These are phyloP conservation scores for Leccinum arenicola DNA, from an alignment of 768 basidiomycete species.

Conservation along the genomic window DNA sequence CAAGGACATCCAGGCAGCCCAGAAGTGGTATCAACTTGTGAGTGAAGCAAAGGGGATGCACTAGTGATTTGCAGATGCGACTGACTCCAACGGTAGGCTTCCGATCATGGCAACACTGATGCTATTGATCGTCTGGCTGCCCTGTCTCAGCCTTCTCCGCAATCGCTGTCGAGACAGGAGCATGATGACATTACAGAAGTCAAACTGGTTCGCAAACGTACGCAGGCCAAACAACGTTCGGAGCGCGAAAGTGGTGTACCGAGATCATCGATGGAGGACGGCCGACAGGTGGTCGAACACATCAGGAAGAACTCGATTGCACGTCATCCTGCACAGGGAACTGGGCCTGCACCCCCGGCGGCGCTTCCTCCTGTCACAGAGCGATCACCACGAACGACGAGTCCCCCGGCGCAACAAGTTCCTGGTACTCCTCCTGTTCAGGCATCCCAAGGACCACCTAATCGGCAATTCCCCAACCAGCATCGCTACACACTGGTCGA, in stretches of 20 bases:
- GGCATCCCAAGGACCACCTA: conserved; percentile 2
- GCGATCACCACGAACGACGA: conserved; percentile 4
- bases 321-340: conserved; percentile 16
- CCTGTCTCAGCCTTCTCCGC: conserved; percentile 58
- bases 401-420: conserved; percentile 3
- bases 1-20: conserved; percentile 61
- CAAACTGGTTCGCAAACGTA: conserved; percentile 81
- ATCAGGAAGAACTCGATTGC: conserved; percentile 50
- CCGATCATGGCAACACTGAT: conserved; percentile 76
- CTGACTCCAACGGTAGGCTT: conserved; percentile 48
- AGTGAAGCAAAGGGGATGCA: conserved; percentile 17
- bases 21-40: conserved; percentile 74
- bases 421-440: neutral
- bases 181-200: conserved; percentile 77
- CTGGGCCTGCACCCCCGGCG: conserved; percentile 5
- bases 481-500: conserved; percentile 51
- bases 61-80: neutral
- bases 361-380: conserved; percentile 17
- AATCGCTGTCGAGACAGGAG: conserved; percentile 69
- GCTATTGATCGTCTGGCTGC: conserved; percentile 72
- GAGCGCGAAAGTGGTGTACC: conserved; percentile 18
- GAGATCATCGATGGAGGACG: conserved; percentile 31
- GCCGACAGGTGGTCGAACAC: conserved; percentile 48
- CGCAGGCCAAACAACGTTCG: conserved; percentile 63
- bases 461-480: conserved; percentile 33